These are phyloP conservation scores for Exobasidium cylindrosporum DNA, from an alignment of 1,284 basidiomycete species.

Conservation along the genomic window DNA sequence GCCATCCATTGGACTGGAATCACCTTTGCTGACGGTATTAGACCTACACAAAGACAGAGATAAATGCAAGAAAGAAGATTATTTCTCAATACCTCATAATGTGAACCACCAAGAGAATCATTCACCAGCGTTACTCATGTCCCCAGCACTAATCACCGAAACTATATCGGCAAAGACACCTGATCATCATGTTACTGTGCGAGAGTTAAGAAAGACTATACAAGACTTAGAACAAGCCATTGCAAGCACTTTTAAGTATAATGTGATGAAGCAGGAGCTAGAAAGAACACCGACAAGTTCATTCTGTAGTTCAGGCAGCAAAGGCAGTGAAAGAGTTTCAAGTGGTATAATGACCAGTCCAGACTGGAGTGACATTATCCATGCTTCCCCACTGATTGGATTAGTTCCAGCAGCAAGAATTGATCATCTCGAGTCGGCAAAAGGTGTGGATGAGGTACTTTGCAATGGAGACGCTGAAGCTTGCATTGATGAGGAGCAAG, in stretches of 20 bases:
- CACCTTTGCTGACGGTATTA: no score
- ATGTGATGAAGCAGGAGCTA: background rate
- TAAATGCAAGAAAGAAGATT: no score
- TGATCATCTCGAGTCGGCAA: no score
- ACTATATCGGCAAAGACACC: background rate
- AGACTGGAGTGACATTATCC: background rate
- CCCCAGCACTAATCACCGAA: background rate
- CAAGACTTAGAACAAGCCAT: background rate
- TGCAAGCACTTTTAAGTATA: background rate
- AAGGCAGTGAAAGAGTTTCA: background rate
- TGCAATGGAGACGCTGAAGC: no score
- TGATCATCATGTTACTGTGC: background rate
- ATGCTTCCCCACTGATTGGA: background rate
- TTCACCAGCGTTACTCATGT: no score
- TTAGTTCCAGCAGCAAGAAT: background rate
- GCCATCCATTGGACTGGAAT: no score
- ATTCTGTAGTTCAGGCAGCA: background rate
- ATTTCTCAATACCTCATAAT: no score
- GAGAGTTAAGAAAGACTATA: background rate
- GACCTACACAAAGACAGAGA: no score
- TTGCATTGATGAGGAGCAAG: no score
- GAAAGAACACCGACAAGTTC: background rate
- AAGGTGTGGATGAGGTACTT: no score
- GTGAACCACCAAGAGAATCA: no score
- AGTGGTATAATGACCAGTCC: background rate